Base-by-base conservation (phyloP, 2,329 filamentous ascomycete genomes). In the Neobulgaria alba region DNA sequence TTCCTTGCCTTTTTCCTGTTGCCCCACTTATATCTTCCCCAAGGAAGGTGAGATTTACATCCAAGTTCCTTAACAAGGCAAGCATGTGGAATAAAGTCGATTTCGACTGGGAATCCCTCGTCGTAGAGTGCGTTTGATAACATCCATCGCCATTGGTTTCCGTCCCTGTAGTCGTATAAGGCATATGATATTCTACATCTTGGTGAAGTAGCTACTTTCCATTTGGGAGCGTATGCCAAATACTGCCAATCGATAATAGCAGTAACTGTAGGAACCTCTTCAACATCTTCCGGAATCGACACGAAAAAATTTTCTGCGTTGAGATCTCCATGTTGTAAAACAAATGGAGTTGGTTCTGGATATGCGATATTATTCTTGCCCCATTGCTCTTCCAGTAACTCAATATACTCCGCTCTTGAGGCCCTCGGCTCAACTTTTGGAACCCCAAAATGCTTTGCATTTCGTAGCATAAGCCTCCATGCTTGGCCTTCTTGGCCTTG, bases 61-160 rank as follows among this genome's bases (percentile, higher is more conserved):
- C n/a, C n/a, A n/a, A n/a, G n/a, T n/a, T n/a, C n/a, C n/a, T n/a
- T n/a, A n/a, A n/a, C n/a, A n/a, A n/a, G n/a, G n/a, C n/a, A n/a
- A n/a, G n/a, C n/a, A n/a, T n/a, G n/a, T n/a, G n/a, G n/a, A n/a
- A n/a, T n/a, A n/a, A n/a, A 41, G 4, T 41, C 38, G 19, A 35
- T 5, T 18, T 41, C 38, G 14, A 42, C 29, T 29, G 40, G 40
- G 17, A 42, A 38, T 15, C 40, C 40, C 9, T 20, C 29, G 19
- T 29, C 17, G 12, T 32, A 23, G 19, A 15, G 33, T 10, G 34
- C 40, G 34, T 42, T 38, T 16, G 40, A 42, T 14, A 42, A 16
- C 40, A 42, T 42, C 40, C 40, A 42, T 34, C 32, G 34, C 40
- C 40, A 42, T 10, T 30, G 5, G 15, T 10, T 30, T 21, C 14